These are phyloP conservation scores for Amanita muscaria DNA, from an alignment of 768 basidiomycete species.

Conservation along the genomic window DNA sequence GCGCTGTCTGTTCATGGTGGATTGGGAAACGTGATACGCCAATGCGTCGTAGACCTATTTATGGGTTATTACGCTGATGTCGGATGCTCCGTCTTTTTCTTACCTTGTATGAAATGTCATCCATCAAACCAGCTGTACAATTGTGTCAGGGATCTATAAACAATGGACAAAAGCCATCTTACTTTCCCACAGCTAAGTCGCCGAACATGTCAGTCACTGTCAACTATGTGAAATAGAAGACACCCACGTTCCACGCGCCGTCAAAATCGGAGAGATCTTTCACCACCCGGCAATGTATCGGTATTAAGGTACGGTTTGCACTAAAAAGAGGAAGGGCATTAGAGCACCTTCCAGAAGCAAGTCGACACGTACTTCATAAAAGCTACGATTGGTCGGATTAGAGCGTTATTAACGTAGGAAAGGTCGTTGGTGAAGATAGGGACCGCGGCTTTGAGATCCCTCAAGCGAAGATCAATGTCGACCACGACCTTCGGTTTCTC, in stretches of 20 bases:
- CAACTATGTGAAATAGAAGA: slow-evolving; percentile 5
- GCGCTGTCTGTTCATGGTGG: slow-evolving; percentile 75
- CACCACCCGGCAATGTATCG: slow-evolving; percentile 84
- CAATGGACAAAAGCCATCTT: slow-evolving; percentile 19
- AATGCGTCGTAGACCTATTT: slow-evolving; percentile 53
- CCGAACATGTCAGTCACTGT: slow-evolving; percentile 9
- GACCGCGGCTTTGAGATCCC: slow-evolving; percentile 91
- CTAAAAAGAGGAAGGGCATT: slow-evolving; percentile 29
- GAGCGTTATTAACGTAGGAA: slow-evolving; percentile 85
- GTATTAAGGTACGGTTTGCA: slow-evolving; percentile 87
- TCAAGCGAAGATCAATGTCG: slow-evolving; percentile 90
- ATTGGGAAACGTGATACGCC: slow-evolving; percentile 89
- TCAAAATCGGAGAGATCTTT: slow-evolving; percentile 85
- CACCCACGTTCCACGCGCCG: slow-evolving; percentile 88
- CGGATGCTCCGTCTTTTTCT: slow-evolving; percentile 5
- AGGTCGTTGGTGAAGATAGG: slow-evolving; percentile 86
- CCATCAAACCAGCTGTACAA: slow-evolving; percentile 79
- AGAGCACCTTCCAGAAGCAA: not conserved
- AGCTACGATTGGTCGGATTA: slow-evolving; percentile 92
- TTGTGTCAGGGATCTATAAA: slow-evolving; percentile 10
- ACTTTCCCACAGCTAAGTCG: slow-evolving; percentile 85
- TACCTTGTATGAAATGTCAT: slow-evolving; percentile 82
- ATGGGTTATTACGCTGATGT: slow-evolving; percentile 2
- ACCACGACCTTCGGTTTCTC: slow-evolving; percentile 53
- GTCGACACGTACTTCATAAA: slow-evolving; percentile 76